phyloP scores from a whole-genome alignment of 805 yeast species.

The Pichia californica region DNA sequence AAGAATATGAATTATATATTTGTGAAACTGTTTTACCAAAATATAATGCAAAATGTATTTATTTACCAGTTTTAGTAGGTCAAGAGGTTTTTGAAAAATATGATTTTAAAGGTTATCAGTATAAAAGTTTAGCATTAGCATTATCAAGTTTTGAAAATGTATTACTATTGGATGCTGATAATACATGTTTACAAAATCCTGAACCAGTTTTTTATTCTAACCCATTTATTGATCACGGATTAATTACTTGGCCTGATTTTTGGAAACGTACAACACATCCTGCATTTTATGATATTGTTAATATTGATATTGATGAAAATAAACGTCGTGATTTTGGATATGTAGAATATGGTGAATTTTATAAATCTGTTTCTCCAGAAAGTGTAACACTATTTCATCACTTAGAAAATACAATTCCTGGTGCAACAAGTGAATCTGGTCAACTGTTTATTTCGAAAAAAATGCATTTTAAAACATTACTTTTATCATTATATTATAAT shows the following conservation, averaged over 20 bases:
- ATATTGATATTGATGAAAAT: constrained; percentile 28
- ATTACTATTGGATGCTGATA: constrained; percentile 38
- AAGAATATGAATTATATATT: constrained; percentile 63
- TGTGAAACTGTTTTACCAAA: constrained; percentile 57
- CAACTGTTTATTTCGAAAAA: constrained; percentile 53
- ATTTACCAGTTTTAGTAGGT: constrained; percentile 54
- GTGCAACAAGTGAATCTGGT: constrained; percentile 61
- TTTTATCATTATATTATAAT: constrained; percentile 55
- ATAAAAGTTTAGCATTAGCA: constrained; percentile 26
- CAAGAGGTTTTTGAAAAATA: constrained; percentile 54
- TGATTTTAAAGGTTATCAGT: constrained; percentile 17
- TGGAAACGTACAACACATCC: constrained; percentile 66
- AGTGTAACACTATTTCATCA: constrained; percentile 46
- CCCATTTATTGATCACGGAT: constrained; percentile 43
- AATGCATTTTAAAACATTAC: constrained; percentile 45
- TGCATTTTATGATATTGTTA: constrained; percentile 44
- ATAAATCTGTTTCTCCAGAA: constrained; percentile 45
- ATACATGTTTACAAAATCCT: constrained; percentile 33
- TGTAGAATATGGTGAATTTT: constrained; percentile 5
- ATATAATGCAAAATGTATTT: constrained; percentile 58
- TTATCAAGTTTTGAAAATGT: constrained; percentile 39
- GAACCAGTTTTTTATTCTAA: constrained; percentile 27
- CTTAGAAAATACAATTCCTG: constrained; percentile 54
- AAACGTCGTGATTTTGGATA: constrained; percentile 8
- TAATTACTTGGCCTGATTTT: constrained; percentile 65